Evolutionary conservation across 164 flowering plant species (phyloP).

Genomic region (Protea cynaroides): DNA sequence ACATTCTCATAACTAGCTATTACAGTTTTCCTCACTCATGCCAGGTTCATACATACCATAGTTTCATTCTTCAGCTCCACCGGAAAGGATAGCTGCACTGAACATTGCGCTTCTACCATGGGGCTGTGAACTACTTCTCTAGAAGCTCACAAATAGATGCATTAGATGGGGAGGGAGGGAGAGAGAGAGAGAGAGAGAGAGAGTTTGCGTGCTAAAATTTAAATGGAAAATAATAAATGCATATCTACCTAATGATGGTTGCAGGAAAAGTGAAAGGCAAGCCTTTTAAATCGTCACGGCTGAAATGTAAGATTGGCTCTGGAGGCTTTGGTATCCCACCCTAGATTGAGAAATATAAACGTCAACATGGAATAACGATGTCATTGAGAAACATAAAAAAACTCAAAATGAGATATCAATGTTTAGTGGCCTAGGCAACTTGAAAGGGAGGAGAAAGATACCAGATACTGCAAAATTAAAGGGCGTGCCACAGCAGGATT

Average conservation of each 20-base stretch:
- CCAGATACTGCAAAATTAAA: slow-evolving; percentile 79
- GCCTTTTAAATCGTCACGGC: slow-evolving; percentile 85
- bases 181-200: not conserved
- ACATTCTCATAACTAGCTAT: not conserved
- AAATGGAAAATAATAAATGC: not conserved
- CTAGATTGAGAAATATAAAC: slow-evolving; percentile 33
- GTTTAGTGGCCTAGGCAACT: not conserved
- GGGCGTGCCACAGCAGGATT: slow-evolving; percentile 66
- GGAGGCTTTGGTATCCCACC: slow-evolving; percentile 90
- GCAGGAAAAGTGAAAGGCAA: slow-evolving; percentile 81
- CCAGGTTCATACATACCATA: slow-evolving; percentile 46
- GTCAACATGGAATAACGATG: slow-evolving; percentile 8
- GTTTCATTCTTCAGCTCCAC: slow-evolving; percentile 73
- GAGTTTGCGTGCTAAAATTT: not conserved
- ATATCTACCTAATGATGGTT: slow-evolving; percentile 47
- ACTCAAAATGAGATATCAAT: slow-evolving; percentile 9
- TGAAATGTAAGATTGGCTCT: slow-evolving; percentile 51
- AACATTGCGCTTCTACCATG: slow-evolving; percentile 97
- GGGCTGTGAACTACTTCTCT: slow-evolving; percentile 90
- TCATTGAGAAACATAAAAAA: slow-evolving; percentile 12
- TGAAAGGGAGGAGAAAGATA: slow-evolving; percentile 21
- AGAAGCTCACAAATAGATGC: slow-evolving; percentile 16
- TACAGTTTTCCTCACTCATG: not conserved
- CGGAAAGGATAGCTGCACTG: slow-evolving; percentile 89
- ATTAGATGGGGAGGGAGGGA: not conserved